Conservation (phyloP, 176 grass and related monocot genomes). For the Aegilops tauschii region DNA sequence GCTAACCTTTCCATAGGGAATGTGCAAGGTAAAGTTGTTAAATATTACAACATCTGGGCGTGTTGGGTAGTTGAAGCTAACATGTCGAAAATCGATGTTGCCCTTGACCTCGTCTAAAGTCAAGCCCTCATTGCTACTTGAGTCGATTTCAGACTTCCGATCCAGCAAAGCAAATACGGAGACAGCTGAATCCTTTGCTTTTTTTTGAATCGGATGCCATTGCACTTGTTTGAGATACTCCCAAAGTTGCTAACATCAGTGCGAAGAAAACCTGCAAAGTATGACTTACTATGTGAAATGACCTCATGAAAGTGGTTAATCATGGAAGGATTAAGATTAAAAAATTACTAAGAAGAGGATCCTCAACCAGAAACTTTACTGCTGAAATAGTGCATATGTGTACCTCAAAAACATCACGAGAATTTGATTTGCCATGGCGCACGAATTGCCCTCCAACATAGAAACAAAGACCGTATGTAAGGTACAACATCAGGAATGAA, state of each 20-base stretch:
- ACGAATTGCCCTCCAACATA: slow-evolving; percentile 61
- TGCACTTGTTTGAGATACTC: slow-evolving; percentile 65
- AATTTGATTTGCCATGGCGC: slow-evolving; percentile 38
- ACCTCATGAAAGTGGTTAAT: neutral
- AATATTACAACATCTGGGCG: slow-evolving; percentile 60
- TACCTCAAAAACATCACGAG: slow-evolving; percentile 61
- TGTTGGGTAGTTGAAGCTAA: slow-evolving; percentile 66
- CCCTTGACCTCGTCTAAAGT: slow-evolving; percentile 50
- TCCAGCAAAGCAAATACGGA: slow-evolving; percentile 67
- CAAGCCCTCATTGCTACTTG: slow-evolving; percentile 42
- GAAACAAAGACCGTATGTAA: slow-evolving; percentile 59
- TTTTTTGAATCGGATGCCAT: slow-evolving; percentile 62
- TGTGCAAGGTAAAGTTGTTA: slow-evolving; percentile 46
- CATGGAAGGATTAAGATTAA: neutral
- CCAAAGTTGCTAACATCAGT: slow-evolving; percentile 46
- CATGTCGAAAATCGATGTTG: slow-evolving; percentile 52
- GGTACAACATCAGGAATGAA: slow-evolving; percentile 56
- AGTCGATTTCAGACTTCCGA: slow-evolving; percentile 60
- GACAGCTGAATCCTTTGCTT: slow-evolving; percentile 53
- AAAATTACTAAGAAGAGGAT: neutral
- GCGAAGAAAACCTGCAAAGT: slow-evolving; percentile 62
- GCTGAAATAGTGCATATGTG: neutral
- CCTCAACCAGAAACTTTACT: neutral
- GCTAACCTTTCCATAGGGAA: slow-evolving; percentile 57
- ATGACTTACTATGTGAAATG: neutral